phyloP scores from a whole-genome alignment of 306 rosid species.

The Arachis stenosperma region DNA sequence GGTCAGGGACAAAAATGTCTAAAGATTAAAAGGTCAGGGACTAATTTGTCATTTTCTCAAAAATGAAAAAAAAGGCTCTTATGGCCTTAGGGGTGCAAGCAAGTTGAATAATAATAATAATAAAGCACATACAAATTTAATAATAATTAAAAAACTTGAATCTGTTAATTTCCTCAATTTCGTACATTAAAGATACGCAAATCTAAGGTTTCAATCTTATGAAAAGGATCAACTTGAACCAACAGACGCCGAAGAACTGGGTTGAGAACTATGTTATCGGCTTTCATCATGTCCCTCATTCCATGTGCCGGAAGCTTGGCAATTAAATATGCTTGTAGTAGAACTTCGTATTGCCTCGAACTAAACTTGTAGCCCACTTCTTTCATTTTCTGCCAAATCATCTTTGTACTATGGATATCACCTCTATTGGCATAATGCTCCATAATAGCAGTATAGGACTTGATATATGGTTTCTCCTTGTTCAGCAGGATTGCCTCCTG shows the following conservation, averaged over 20 bases:
- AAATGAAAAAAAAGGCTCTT: too few relatives aligned
- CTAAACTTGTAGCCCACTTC: constrained; percentile 55
- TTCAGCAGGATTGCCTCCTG: constrained; percentile 59
- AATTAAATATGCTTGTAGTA: constrained; percentile 67
- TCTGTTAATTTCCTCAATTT: constrained; percentile 51
- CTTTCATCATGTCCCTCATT: constrained; percentile 74
- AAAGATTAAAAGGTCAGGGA: too few relatives aligned
- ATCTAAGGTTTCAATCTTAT: constrained; percentile 61
- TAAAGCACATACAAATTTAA: too few relatives aligned
- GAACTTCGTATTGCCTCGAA: constrained; percentile 53
- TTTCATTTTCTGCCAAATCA: constrained; percentile 63
- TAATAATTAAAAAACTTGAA: background rate
- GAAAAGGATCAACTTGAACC: constrained; percentile 64
- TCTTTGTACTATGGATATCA: constrained; percentile 80
- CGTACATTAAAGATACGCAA: constrained; percentile 43
- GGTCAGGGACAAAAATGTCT: too few relatives aligned
- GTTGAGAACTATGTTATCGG: constrained; percentile 63
- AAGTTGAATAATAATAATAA: too few relatives aligned
- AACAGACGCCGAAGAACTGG: constrained; percentile 42
- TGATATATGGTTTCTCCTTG: constrained; percentile 55
- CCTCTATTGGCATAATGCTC: constrained; percentile 72
- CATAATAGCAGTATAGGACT: constrained; percentile 55
- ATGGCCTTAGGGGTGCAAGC: too few relatives aligned
- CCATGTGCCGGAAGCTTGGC: constrained; percentile 82
- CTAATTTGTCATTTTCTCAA: too few relatives aligned